phyloP scores from a whole-genome alignment of 2,329 filamentous ascomycete species.

The Leptographium procerum region DNA sequence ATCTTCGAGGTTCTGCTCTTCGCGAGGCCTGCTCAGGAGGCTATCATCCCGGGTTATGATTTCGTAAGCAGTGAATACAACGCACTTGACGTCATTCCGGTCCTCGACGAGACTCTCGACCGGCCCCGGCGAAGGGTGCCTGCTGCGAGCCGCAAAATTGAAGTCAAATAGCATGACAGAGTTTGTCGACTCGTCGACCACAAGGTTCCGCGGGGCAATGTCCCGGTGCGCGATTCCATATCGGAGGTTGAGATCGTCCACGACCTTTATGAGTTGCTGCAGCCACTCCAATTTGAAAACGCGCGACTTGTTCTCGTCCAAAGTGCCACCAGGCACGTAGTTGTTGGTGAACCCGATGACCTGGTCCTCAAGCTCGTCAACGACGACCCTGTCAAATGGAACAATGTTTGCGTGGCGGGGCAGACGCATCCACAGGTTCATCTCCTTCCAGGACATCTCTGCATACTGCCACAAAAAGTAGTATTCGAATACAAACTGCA shows the following conservation, averaged over 20 bases:
- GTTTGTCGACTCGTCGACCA: constrained; percentile 21
- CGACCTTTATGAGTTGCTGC: constrained; percentile 18
- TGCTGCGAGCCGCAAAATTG: constrained; percentile 16
- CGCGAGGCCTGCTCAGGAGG: constrained; percentile 13
- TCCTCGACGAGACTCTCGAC: constrained; percentile 3
- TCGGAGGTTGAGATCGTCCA: constrained; percentile 25
- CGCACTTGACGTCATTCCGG: constrained; percentile 22
- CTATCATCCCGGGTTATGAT: constrained; percentile 21
- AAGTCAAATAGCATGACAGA: constrained; percentile 25
- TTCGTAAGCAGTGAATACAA: constrained; percentile 24
- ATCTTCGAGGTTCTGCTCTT: constrained; percentile 4
- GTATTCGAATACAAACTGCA: constrained; percentile 23
- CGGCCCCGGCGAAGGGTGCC: neutral
- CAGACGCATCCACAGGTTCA: constrained; percentile 23
- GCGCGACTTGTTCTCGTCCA: constrained; percentile 17
- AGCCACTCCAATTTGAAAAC: constrained; percentile 24
- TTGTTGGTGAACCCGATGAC: constrained; percentile 15
- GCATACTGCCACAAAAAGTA: constrained; percentile 11
- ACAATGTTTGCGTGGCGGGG: constrained; percentile 24
- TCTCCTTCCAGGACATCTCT: constrained; percentile 21
- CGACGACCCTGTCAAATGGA: constrained; percentile 21
- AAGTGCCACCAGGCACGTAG: constrained; percentile 23
- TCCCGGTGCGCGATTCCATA: constrained; percentile 26
- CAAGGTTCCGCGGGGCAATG: constrained; percentile 23
- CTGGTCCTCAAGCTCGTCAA: constrained; percentile 15